phyloP scores from a whole-genome alignment of 768 basidiomycete species.

The Mycena haematopus region DNA sequence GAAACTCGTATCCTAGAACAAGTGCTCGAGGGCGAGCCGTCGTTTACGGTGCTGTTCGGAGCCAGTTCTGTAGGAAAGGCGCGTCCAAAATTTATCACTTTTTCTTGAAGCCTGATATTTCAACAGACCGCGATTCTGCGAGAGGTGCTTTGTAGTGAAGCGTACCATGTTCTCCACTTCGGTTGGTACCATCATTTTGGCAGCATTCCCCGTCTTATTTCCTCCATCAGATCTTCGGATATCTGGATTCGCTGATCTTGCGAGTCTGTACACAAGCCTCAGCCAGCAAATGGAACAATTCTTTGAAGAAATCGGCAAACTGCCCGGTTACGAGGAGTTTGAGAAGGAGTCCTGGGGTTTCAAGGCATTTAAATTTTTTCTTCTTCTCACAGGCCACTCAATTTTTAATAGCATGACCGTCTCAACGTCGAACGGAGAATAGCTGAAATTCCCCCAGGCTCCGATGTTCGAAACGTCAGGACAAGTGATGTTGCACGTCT shows the following conservation, averaged over 20 bases:
- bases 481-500: conserved; percentile 83
- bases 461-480: conserved; percentile 57
- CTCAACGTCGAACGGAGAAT: conserved; percentile 70
- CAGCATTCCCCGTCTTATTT: conserved; percentile 41
- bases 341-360: conserved; percentile 80
- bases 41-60: conserved; percentile 82
- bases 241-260: conserved; percentile 81
- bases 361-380: conserved; percentile 55
- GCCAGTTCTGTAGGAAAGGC: conserved; percentile 86
- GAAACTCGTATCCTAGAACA: conserved; percentile 73
- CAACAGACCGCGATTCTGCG: conserved; percentile 76
- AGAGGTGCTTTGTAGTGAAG: conserved; percentile 71
- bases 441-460: conserved; percentile 49
- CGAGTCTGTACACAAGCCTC: conserved; percentile 78
- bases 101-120: not conserved
- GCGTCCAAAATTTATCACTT: conserved; percentile 7
- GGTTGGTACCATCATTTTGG: too few species aligned
- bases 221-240: conserved; percentile 66
- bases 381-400: conserved; percentile 9
- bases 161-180: conserved; percentile 75
- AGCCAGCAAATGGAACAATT: conserved; percentile 84
- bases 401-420: conserved; percentile 70
- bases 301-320: conserved; percentile 68
- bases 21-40: conserved; percentile 70
- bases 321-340: conserved; percentile 72